Evolutionary conservation across 1,139 yeast genomes (phyloP).

Genomic region (Arxiozyma telluris): DNA sequence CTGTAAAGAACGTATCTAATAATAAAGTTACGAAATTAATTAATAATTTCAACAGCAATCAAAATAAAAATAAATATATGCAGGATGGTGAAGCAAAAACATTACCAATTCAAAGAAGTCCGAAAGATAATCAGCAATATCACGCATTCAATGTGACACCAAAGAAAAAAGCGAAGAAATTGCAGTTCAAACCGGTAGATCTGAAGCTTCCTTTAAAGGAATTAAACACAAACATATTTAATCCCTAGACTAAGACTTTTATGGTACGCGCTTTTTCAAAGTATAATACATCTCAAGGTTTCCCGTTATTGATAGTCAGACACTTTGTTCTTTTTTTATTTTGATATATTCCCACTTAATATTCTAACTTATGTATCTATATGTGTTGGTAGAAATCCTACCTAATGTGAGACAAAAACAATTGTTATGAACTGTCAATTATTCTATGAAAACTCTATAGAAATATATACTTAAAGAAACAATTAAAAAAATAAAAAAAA

Average conservation of each 20-base stretch:
- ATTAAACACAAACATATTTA: conserved; percentile 15
- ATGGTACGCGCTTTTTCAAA: neutral
- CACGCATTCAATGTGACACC: conserved; percentile 3
- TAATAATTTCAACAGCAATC: conserved; percentile 13
- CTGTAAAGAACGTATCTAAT: conserved; percentile 27
- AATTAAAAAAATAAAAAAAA: neutral
- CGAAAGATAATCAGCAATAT: conserved; percentile 1
- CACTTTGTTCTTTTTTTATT: too few relatives aligned
- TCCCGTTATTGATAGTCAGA: neutral
- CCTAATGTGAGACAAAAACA: too few relatives aligned
- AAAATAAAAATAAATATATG: neutral
- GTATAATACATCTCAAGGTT: neutral
- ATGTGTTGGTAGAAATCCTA: neutral
- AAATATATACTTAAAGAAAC: neutral
- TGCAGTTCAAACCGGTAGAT: conserved; percentile 12
- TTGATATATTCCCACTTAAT: neutral
- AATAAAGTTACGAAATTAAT: conserved; percentile 28
- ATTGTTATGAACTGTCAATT: neutral
- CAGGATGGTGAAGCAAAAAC: neutral
- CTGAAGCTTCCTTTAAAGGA: conserved; percentile 14
- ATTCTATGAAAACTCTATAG: neutral
- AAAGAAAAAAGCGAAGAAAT: conserved; percentile 6
- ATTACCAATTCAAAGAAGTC: neutral
- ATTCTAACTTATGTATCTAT: neutral
- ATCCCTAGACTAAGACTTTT: conserved; percentile 1